Conservation (phyloP, 2,329 filamentous ascomycete genomes). For the Amphichorda felina region DNA sequence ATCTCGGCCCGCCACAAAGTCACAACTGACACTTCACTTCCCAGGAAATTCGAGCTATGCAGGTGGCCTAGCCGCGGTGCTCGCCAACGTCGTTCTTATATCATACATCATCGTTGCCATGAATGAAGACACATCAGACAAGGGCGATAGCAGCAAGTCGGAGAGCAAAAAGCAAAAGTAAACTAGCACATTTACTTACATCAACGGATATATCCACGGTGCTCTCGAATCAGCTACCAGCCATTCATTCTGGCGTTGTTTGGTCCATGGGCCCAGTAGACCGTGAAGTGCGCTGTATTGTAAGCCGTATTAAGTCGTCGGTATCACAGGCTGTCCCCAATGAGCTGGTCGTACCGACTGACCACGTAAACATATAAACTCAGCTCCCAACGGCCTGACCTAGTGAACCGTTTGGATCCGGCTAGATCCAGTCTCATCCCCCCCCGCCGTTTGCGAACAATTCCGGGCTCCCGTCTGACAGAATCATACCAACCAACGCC, state of each 20-base stretch:
- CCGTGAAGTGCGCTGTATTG: too few relatives aligned
- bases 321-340: too few relatives aligned
- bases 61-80: constrained; percentile 71
- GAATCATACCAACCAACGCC: constrained; percentile 1
- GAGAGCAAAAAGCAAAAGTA: constrained; percentile 34
- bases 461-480: background rate
- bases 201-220: too few relatives aligned
- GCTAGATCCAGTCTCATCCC: too few relatives aligned
- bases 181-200: background rate
- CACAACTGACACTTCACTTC: background rate
- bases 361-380: too few relatives aligned
- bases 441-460: background rate
- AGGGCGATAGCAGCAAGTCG: constrained; percentile 26
- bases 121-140: constrained; percentile 60
- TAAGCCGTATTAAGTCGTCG: too few relatives aligned
- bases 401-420: background rate
- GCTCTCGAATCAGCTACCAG: too few relatives aligned
- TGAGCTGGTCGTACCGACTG: background rate
- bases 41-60: constrained; percentile 70
- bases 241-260: too few relatives aligned
- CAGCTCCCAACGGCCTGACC: too few relatives aligned
- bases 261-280: too few relatives aligned
- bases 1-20: background rate
- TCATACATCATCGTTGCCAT: constrained; percentile 89
- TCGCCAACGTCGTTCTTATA: constrained; percentile 84